Percentiles rank a stretch among this genome's conserved stretches.
Conservation (phyloP, 2,329 filamentous ascomycete genomes). For the Neonectria ditissima region DNA sequence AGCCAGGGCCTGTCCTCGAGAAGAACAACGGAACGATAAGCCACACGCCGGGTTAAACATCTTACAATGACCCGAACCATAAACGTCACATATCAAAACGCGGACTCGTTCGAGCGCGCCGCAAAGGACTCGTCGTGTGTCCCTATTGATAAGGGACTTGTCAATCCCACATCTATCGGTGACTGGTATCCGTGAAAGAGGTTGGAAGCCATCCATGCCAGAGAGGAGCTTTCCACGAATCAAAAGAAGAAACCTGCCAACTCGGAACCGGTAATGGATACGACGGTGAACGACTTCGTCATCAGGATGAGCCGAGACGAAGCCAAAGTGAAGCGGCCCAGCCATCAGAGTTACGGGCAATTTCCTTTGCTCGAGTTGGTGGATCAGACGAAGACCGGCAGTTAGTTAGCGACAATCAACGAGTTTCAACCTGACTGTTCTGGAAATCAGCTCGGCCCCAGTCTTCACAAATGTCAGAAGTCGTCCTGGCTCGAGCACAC, state of each 20-base stretch:
- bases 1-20: background rate
- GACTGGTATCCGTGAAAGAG: slow-evolving; percentile 3
- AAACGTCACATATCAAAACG: slow-evolving; percentile 19
- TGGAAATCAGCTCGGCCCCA: slow-evolving; percentile 35
- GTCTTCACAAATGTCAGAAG: slow-evolving; percentile 24
- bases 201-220: slow-evolving; percentile 4
- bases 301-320: slow-evolving; percentile 9
- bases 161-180: slow-evolving; percentile 9
- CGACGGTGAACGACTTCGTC: slow-evolving; percentile 2
- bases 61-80: slow-evolving; percentile 19
- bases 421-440: slow-evolving; percentile 35
- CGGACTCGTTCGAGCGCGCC: slow-evolving; percentile 18
- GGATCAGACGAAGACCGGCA: slow-evolving; percentile 37
- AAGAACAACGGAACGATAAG: slow-evolving; percentile 12
- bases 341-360: slow-evolving; percentile 32
- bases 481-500: slow-evolving; percentile 32
- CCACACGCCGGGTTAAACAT: slow-evolving; percentile 23
- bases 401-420: slow-evolving; percentile 40
- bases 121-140: background rate
- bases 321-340: slow-evolving; percentile 9
- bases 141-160: background rate
- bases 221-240: slow-evolving; percentile 11
- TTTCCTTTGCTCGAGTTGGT: slow-evolving; percentile 35
- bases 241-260: slow-evolving; percentile 3
- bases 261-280: slow-evolving; percentile 10